Evolutionary conservation across 2,329 filamentous ascomycete species (phyloP), one percentile per base, ranked within the genome.

Genomic region (Clarireedia monteithiana): DNA sequence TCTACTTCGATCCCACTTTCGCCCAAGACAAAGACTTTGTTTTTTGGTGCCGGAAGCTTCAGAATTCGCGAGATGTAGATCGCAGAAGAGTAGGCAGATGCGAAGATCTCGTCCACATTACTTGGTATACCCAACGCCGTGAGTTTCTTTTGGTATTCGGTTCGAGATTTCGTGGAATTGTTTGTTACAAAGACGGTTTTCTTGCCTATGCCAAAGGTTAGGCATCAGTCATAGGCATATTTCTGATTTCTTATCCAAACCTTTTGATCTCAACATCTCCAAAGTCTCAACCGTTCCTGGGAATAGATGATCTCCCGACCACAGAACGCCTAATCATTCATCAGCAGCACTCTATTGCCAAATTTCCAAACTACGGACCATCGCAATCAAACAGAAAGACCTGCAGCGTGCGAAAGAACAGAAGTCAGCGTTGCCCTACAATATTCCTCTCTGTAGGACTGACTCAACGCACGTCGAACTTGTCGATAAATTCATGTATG

Each of bases 341-440:
- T 57, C 23, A 47, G 52, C 27, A 50, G 15, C 10, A 47, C 14
- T 23, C 24, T 24, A 6, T 26, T 9, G 9, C 10, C 12, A 6
- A 6, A 47, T n/a, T 15, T 24, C 10, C 15, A 24, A 47, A 47
- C 26, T 34, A 68, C 77, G 67, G 76, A 95, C 92, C 94, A 82
- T 99, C 94, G 74, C 94, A 99, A 71, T 99, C 94, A 67, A 99
- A 89, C 12, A 99, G 77, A 69, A 99, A 97, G 38, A 89, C 84
- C 90, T 95, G 57, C 58, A 48, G 50, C 14, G 48, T 53, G 57
- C 63, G 63, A 20, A 50, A 24, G 44, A 24, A 27, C 9, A 44
- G 58, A 56, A 67, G 63, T 62, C 40, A 60, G 54, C 49, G 40
- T 45, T 57, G 26, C 27, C 49, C 39, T 53, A 51, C 39, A 15